Conservation (phyloP, 768 basidiomycete species). For the Boletus reticuloceps region DNA sequence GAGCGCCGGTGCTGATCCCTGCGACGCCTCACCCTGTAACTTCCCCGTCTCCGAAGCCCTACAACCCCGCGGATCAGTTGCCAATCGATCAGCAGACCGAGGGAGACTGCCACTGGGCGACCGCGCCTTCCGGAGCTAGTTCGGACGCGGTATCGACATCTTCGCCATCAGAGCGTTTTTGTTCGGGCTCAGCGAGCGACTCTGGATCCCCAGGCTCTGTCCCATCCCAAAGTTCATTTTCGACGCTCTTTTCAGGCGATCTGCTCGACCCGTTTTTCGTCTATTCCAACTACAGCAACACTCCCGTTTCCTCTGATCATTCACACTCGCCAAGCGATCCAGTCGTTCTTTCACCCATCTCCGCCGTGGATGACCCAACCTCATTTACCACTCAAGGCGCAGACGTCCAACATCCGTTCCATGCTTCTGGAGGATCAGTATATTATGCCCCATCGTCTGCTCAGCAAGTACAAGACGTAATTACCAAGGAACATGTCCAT, state of each 20-base stretch:
- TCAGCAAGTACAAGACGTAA: conserved; percentile 25
- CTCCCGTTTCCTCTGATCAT: conserved; percentile 37
- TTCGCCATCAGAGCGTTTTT: conserved; percentile 22
- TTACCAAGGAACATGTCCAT: conserved; percentile 26
- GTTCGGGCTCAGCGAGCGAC: conserved; percentile 23
- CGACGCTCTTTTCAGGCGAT: conserved; percentile 41
- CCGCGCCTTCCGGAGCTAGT: conserved; percentile 10
- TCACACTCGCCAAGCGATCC: conserved; percentile 29
- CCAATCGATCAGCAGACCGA: conserved; percentile 22
- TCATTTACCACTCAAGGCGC: conserved; percentile 25
- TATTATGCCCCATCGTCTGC: conserved; percentile 26
- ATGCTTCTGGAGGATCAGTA: conserved; percentile 26
- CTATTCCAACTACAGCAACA: conserved; percentile 35
- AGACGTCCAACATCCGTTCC: conserved; percentile 23
- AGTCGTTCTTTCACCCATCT: conserved; percentile 21
- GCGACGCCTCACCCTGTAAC: conserved; percentile 18
- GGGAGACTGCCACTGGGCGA: conserved; percentile 23
- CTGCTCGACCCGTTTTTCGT: conserved; percentile 46
- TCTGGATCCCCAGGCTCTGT: conserved; percentile 26
- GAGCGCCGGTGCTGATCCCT: conserved; percentile 18
- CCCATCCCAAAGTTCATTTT: conserved; percentile 38
- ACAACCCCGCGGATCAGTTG: conserved; percentile 33
- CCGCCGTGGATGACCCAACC: conserved; percentile 26
- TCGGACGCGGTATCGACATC: conserved; percentile 17
- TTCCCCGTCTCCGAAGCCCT: conserved; percentile 30